A percentile compares a stretch with the other conserved stretches of the same genome.
Evolutionary conservation across 139 green algal genomes (phyloP).

Genomic region (Mesotaenium endlicherianum): DNA sequence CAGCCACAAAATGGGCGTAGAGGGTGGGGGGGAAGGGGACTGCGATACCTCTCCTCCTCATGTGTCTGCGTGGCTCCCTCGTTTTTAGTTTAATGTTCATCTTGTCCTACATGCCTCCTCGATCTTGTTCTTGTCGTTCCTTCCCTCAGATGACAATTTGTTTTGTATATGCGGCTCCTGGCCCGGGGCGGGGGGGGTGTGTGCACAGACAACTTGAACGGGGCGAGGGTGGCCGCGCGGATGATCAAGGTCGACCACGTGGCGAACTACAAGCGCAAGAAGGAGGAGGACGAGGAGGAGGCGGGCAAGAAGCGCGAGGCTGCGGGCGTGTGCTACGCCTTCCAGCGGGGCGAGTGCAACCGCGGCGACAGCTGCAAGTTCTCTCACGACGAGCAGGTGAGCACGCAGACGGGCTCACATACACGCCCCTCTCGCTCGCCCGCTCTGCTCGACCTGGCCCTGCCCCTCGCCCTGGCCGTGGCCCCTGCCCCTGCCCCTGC

Average conservation of each 20-base stretch:
- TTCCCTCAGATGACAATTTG: no score
- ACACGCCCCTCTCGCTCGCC: not conserved
- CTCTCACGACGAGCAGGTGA: constrained; percentile 53
- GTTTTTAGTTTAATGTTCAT: no score
- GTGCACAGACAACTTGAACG: constrained; percentile 93
- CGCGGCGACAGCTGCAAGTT: constrained; percentile 56
- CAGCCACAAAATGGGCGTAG: no score
- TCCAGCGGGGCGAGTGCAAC: constrained; percentile 52
- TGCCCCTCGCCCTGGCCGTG: not conserved
- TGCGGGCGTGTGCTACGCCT: constrained; percentile 51
- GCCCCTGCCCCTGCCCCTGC: not conserved
- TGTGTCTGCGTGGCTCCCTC: no score
- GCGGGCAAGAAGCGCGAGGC: constrained; percentile 11
- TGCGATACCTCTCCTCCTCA: no score
- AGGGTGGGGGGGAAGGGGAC: no score
- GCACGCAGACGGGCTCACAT: not conserved
- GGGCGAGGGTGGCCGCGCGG: constrained; percentile 75
- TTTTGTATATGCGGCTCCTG: no score
- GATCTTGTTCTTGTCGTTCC: no score
- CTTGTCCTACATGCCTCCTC: no score
- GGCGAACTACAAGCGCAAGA: constrained; percentile 88
- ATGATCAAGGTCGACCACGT: constrained; percentile 92
- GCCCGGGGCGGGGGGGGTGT: no score
- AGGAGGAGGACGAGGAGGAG: constrained; percentile 50
- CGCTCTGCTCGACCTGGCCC: not conserved